Evolutionary conservation across 2,329 filamentous ascomycete genomes (phyloP), one percentile per base, ranked within the genome.

Genomic region (Fusarium sp.): DNA sequence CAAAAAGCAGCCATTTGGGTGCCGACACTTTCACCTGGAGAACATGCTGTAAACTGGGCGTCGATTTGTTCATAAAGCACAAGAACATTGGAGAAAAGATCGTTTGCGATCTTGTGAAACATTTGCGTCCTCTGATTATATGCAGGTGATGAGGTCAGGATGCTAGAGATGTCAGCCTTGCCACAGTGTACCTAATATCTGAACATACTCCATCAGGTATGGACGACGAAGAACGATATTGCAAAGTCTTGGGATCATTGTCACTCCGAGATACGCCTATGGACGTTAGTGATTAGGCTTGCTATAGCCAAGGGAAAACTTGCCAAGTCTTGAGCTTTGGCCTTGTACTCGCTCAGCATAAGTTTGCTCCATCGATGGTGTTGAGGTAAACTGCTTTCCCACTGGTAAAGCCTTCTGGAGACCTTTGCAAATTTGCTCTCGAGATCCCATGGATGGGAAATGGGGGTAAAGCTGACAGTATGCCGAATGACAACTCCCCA

Each of bases 1-100:
- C 84, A 85, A 67, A 87, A 87, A 2, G 84, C 83, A 18, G 84
- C 81, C 79, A 87, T 87, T 70, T 87, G 85, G 4, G 84, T 84
- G 3, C 85, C 85, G 18, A 85, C 80, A 35, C 83, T 83, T 63
- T 85, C 84, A 31, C 85, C 82, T 0, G 80, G 77, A 3, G 81
- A 77, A 8, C 82, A 80, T 7, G 81, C 79, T 16, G 81, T 80
- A 61, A 86, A 87, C 56, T 86, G 84, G 7, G 83, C 82, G 46
- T 85, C 81, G 18, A 87, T 82, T 62, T 87, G 85, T 46, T 84
- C 80, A 62, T 82, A 86, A 6, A 87, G 72, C 2, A 77, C 74
- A 29, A 79, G 78, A 7, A 87, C 83, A 47, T 86, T 85, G 47
- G 77, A 76, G 64, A 86, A 87, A 10, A 87, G 77, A 39, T 86